Evolutionary conservation across 257 asterid genomes (phyloP).

Genomic region (Salvia hispanica): DNA sequence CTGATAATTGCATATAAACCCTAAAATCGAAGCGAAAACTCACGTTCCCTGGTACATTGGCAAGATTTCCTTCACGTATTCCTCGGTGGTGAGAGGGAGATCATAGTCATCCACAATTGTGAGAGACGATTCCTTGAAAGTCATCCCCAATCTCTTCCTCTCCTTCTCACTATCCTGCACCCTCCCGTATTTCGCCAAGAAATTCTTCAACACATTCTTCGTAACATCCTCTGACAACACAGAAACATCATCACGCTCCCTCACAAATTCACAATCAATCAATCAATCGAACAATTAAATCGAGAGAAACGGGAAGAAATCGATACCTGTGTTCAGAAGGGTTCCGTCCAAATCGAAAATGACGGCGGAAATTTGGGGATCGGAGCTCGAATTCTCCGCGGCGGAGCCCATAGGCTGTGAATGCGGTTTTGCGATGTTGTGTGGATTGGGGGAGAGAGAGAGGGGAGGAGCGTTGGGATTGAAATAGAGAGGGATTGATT

Average conservation of each 20-base stretch:
- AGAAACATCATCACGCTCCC: slow-evolving; percentile 1
- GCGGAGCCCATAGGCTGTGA: not conserved
- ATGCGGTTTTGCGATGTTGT: not conserved
- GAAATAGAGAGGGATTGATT: slow-evolving; percentile 31
- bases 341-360: slow-evolving; percentile 93
- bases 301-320: not conserved
- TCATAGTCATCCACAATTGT: slow-evolving; percentile 65
- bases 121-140: slow-evolving; percentile 50
- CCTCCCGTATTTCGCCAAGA: slow-evolving; percentile 69
- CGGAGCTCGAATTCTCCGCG: slow-evolving; percentile 34
- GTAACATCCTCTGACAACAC: slow-evolving; percentile 63
- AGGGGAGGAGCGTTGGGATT: not conserved
- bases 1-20: not conserved
- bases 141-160: slow-evolving; percentile 66
- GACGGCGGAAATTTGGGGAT: slow-evolving; percentile 53
- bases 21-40: slow-evolving; percentile 30
- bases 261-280: not conserved
- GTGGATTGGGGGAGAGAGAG: not conserved
- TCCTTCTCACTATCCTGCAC: slow-evolving; percentile 73
- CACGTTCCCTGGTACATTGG: slow-evolving; percentile 80
- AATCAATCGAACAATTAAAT: not conserved
- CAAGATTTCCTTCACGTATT: slow-evolving; percentile 51
- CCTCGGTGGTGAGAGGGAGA: slow-evolving; percentile 74
- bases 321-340: slow-evolving; percentile 72
- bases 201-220: slow-evolving; percentile 60